Base-by-base conservation (phyloP, 2,329 filamentous ascomycete genomes). In the Geosmithia morbida region DNA sequence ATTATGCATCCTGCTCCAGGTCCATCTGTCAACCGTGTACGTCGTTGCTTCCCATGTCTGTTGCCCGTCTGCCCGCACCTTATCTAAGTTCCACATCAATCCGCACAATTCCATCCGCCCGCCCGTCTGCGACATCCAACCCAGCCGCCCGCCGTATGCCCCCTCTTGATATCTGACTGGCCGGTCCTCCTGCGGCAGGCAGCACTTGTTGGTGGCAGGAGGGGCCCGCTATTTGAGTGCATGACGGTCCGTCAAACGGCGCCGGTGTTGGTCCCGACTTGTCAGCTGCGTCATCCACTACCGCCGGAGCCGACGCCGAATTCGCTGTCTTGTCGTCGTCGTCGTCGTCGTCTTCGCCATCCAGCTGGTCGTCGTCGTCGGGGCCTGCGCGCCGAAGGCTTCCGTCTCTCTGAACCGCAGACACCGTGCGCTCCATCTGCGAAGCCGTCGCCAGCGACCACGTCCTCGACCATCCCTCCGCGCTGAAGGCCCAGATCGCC, bases 81-180 rank as follows among this genome's bases (percentile, higher is more conserved):
- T 51, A 58, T 40, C 52, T 47, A 46, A 67, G 58, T 53, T 66
- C 63, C 52, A 67, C 54, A 48, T 67, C 61, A 44, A 69, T 56
- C 51, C 62, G 59, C 29, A 60, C 56, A 48, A 66, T 59, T 11
- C 61, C 62, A n/a, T 54, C 58, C 19, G 62, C 46, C 46, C 64
- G 59, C 50, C 62, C 51, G 52, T 40, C 51, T 45, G 19, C 52
- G 48, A 18, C 46, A 22, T 17, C 10, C 26, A 44, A 20, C 18
- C n/a, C 7, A 18, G 16, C 26, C 4, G 20, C 17, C 10, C n/a
- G 16, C 19, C 43, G 43, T 44, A 22, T 10, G 17, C 29, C 3
- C 8, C 7, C 19, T 33, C 22, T n/a, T 7, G 3, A 46, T n/a
- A 7, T 17, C 29, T 37, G 6, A 37, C 33, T 37, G 14, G 11